These are phyloP conservation scores for Cubamyces lactineus DNA, from an alignment of 768 basidiomycete species.

Conservation along the genomic window DNA sequence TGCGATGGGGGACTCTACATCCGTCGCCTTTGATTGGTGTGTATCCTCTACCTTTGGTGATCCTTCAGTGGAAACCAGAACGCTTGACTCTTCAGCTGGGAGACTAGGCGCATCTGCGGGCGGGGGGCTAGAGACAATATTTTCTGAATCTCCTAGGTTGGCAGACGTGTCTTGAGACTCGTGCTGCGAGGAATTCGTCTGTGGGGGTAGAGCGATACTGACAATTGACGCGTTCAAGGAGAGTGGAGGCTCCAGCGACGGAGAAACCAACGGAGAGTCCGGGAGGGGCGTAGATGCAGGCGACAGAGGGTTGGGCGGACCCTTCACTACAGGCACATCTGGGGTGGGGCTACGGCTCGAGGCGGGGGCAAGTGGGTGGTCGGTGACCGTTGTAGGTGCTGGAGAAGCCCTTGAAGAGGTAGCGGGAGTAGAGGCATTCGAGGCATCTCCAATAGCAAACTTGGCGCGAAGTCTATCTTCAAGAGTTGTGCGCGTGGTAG, in stretches of 20 bases:
- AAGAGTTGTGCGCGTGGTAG: slow-evolving; percentile 53
- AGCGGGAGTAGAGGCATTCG: slow-evolving; percentile 46
- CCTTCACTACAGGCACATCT: slow-evolving; percentile 19
- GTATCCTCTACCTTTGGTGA: too few species aligned
- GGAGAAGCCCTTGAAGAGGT: slow-evolving; percentile 48
- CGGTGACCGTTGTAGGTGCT: slow-evolving; percentile 35
- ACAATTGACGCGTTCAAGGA: slow-evolving; percentile 13
- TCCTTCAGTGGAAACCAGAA: too few species aligned
- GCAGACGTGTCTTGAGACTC: neutral
- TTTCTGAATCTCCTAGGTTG: too few species aligned
- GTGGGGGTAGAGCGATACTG: neutral
- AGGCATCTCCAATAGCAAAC: slow-evolving; percentile 60
- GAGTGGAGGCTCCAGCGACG: slow-evolving; percentile 3
- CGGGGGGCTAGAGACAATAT: neutral
- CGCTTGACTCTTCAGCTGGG: too few species aligned
- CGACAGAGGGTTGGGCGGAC: slow-evolving; percentile 25
- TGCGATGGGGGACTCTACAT: too few species aligned
- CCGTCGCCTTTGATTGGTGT: too few species aligned
- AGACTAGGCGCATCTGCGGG: neutral
- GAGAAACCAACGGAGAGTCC: slow-evolving; percentile 22
- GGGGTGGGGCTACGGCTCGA: slow-evolving; percentile 8
- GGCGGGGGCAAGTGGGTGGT: slow-evolving; percentile 34
- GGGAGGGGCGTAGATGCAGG: slow-evolving; percentile 45
- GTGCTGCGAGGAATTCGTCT: neutral
- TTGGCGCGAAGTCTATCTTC: slow-evolving; percentile 80